Conservation (phyloP, 148 eudicot species). For the Bassia scoparia region DNA sequence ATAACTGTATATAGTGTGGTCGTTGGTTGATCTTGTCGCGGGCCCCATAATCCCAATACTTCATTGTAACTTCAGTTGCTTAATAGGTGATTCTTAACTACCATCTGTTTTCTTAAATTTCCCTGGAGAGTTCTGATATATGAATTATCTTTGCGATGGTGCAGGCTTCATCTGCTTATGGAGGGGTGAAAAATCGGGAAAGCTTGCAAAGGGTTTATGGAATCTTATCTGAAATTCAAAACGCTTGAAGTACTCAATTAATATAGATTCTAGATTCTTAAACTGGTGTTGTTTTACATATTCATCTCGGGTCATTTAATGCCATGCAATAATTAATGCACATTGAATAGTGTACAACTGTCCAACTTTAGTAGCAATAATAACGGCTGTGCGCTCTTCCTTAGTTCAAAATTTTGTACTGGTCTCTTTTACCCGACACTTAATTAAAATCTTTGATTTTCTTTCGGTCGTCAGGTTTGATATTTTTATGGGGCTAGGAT, state of each 20-base stretch:
- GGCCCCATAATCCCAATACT: slow-evolving; percentile 96
- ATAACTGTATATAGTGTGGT: slow-evolving; percentile 97
- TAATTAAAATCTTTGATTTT: not conserved
- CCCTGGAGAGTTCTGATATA: not conserved
- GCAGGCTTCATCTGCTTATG: slow-evolving; percentile 99
- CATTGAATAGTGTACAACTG: not conserved
- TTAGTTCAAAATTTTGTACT: not conserved
- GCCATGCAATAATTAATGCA: not conserved
- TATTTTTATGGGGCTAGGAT: not conserved
- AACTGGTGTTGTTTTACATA: not conserved
- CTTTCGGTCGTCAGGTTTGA: not conserved
- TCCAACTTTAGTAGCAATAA: too few relatives aligned
- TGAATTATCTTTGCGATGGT: slow-evolving; percentile 11
- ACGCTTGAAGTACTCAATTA: too few relatives aligned
- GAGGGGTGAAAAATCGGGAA: slow-evolving; percentile 92
- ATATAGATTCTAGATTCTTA: not conserved
- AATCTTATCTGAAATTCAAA: slow-evolving; percentile 80
- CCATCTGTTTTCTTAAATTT: not conserved
- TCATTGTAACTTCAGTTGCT: slow-evolving; percentile 76
- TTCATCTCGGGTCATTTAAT: not conserved
- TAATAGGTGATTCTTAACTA: slow-evolving; percentile 52
- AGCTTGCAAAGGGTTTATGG: slow-evolving; percentile 99
- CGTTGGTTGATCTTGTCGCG: slow-evolving; percentile 99
- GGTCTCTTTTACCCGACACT: not conserved
- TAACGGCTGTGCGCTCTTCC: not conserved